Evolutionary conservation across 2,329 filamentous ascomycete genomes (phyloP).

Genomic region (Aureobasidium sp.): DNA sequence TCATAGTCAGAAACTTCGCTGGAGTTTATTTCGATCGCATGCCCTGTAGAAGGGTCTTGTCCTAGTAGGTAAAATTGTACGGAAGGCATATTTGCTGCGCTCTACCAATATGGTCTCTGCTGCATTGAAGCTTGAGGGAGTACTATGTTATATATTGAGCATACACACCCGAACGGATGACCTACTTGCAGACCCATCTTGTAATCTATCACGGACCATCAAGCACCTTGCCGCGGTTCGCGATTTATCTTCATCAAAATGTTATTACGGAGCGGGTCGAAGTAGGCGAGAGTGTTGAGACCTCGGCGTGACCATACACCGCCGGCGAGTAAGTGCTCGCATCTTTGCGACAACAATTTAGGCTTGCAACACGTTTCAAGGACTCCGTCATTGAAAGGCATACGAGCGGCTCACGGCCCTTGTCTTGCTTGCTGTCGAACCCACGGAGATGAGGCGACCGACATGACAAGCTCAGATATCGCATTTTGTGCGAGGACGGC

Average conservation of each 20-base stretch:
- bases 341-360: constrained; percentile 5
- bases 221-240: background rate
- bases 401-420: background rate
- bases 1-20: constrained; percentile 20
- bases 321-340: background rate
- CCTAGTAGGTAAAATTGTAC: constrained; percentile 26
- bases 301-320: background rate
- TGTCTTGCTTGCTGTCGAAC: background rate
- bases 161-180: background rate
- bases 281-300: background rate
- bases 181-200: background rate
- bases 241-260: background rate
- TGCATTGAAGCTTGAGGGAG: background rate
- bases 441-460: background rate
- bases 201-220: constrained; percentile 2
- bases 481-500: background rate
- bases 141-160: constrained; percentile 5
- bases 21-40: constrained; percentile 23
- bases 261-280: constrained; percentile 7
- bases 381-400: background rate
- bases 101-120: background rate
- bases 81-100: constrained; percentile 10
- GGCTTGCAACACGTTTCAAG: background rate
- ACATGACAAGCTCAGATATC: background rate
- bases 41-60: constrained; percentile 21